Percentiles rank a stretch among this genome's conserved stretches.
These are phyloP conservation scores for Myochromella boudieri DNA, from an alignment of 768 basidiomycete species.

Conservation along the genomic window DNA sequence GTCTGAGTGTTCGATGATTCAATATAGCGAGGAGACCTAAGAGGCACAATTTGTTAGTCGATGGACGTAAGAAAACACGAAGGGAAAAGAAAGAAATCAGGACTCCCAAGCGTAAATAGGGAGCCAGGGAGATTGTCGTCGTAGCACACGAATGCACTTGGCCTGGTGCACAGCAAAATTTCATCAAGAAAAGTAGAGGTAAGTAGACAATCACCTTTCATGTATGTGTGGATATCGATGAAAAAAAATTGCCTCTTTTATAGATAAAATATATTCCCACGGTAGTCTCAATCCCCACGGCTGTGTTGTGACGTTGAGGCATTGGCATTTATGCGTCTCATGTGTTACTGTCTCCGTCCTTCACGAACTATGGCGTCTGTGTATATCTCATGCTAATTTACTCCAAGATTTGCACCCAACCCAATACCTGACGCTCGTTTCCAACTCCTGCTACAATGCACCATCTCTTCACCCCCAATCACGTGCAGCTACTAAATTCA, in stretches of 20 bases:
- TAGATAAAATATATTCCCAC: slow-evolving; percentile 3
- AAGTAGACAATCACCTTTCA: slow-evolving; percentile 17
- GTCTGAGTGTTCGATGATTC: not conserved
- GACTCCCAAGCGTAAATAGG: slow-evolving; percentile 53
- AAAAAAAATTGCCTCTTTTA: slow-evolving; percentile 7
- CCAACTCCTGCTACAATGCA: slow-evolving; percentile 45
- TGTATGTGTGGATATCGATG: slow-evolving; percentile 1
- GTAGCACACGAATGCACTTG: slow-evolving; percentile 41
- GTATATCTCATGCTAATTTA: slow-evolving; percentile 9
- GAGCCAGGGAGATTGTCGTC: slow-evolving; percentile 48
- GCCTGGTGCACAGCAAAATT: slow-evolving; percentile 60
- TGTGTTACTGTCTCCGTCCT: not conserved
- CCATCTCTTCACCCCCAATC: slow-evolving; percentile 76
- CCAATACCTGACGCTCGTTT: slow-evolving; percentile 16
- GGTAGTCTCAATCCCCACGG: slow-evolving; percentile 15
- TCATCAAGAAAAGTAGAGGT: slow-evolving; percentile 36
- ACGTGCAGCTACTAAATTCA: slow-evolving; percentile 78
- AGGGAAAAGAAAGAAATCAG: slow-evolving; percentile 30
- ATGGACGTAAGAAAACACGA: too few species aligned
- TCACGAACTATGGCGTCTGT: slow-evolving; percentile 3
- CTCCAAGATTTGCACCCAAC: slow-evolving; percentile 6
- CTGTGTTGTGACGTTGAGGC: slow-evolving; percentile 3
- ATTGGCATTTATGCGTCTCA: slow-evolving; percentile 6
- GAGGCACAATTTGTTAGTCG: too few species aligned
- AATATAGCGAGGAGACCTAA: not conserved